Evolutionary conservation across 2,329 filamentous ascomycete species (phyloP).

Genomic region (Calonectria pteridis): DNA sequence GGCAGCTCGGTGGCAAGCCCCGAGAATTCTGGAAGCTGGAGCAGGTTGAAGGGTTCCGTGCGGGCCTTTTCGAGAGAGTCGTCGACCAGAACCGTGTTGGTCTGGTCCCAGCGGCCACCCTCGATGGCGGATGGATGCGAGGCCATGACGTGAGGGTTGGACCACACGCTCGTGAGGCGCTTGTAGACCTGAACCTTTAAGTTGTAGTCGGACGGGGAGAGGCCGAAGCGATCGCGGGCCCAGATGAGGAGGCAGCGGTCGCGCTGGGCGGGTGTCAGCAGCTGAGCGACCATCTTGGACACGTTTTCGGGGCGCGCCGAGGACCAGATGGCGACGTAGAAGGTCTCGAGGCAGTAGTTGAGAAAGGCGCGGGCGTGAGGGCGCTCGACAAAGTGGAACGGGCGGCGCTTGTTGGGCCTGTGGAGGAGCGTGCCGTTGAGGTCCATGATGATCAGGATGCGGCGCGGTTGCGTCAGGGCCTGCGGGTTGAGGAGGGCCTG

Average conservation of each 20-base stretch:
- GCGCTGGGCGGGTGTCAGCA: constrained; percentile 70
- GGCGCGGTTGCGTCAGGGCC: constrained; percentile 61
- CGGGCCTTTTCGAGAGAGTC: constrained; percentile 85
- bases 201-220: constrained; percentile 74
- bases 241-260: constrained; percentile 76
- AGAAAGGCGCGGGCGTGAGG: constrained; percentile 79
- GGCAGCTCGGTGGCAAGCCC: constrained; percentile 57
- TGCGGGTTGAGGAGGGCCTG: constrained; percentile 61
- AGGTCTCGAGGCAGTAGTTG: constrained; percentile 77
- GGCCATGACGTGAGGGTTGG: constrained; percentile 55
- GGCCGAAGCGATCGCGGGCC: constrained; percentile 81
- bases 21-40: constrained; percentile 83
- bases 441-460: constrained; percentile 87
- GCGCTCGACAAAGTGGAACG: constrained; percentile 71
- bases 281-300: constrained; percentile 70
- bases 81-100: constrained; percentile 91
- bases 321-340: constrained; percentile 91
- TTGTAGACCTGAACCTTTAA: constrained; percentile 90
- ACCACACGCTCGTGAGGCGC: constrained; percentile 81
- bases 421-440: constrained; percentile 91
- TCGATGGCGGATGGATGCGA: constrained; percentile 58
- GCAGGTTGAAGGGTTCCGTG: constrained; percentile 85
- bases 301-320: constrained; percentile 85
- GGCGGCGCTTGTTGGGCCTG: constrained; percentile 67
- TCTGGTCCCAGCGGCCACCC: constrained; percentile 76